Conservation (phyloP, 441 rosid species). For the Gossypium gossypioides region DNA sequence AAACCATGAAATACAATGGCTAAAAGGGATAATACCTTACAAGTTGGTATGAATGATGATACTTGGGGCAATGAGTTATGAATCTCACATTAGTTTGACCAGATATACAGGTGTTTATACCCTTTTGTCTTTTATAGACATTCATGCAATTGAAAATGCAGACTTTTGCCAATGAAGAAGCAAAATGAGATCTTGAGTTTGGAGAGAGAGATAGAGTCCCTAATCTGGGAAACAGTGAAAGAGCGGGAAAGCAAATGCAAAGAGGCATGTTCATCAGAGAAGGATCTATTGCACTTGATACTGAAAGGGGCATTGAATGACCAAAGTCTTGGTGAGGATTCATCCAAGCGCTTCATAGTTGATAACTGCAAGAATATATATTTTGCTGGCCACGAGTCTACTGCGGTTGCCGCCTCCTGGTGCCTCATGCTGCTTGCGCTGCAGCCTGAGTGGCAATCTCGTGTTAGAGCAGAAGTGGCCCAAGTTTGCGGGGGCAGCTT, state of each 20-base stretch:
- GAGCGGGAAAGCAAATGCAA: conserved; percentile 32
- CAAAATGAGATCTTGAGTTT: conserved; percentile 29
- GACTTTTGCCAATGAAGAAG: conserved; percentile 28
- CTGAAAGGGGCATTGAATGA: conserved; percentile 44
- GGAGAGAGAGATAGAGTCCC: conserved; percentile 48
- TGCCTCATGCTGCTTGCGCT: conserved; percentile 54
- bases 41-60: no score
- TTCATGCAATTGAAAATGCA: not conserved
- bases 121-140: not conserved
- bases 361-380: conserved; percentile 31
- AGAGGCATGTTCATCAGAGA: conserved; percentile 24
- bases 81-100: no score
- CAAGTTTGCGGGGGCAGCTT: conserved; percentile 22
- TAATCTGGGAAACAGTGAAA: conserved; percentile 66
- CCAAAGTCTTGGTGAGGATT: conserved; percentile 24
- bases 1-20: no score
- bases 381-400: conserved; percentile 45
- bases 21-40: no score
- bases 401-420: conserved; percentile 56
- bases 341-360: conserved; percentile 40
- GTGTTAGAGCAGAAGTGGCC: conserved; percentile 34
- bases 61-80: no score
- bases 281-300: conserved; percentile 52
- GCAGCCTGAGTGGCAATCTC: conserved; percentile 51
- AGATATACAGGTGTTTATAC: no score